Evolutionary conservation across 192 early-diverging fungal species (phyloP).

Genomic region (Umbelopsis sp.): DNA sequence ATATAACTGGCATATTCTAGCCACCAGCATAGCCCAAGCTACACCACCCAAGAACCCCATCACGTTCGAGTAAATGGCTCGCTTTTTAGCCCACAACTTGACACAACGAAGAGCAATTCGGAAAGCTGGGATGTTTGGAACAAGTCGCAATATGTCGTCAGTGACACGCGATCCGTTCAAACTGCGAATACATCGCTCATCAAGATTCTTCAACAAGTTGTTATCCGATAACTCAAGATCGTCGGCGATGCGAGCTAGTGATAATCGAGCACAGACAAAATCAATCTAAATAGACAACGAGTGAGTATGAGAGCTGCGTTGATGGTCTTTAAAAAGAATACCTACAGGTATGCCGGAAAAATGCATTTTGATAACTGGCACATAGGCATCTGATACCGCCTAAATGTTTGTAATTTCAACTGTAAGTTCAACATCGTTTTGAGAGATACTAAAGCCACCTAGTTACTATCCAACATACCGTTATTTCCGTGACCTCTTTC

Average conservation of each 20-base stretch:
- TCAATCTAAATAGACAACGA: slow-evolving; percentile 66
- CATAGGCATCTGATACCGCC: slow-evolving; percentile 87
- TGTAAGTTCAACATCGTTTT: not conserved
- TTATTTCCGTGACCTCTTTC: slow-evolving; percentile 84
- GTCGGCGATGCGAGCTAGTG: slow-evolving; percentile 76
- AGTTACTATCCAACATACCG: slow-evolving; percentile 42
- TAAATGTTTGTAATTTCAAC: slow-evolving; percentile 21
- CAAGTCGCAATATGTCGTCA: slow-evolving; percentile 92
- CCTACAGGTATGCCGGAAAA: slow-evolving; percentile 88
- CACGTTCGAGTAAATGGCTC: slow-evolving; percentile 94
- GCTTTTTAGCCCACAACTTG: slow-evolving; percentile 94
- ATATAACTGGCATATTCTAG: slow-evolving; percentile 93
- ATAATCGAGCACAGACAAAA: slow-evolving; percentile 87
- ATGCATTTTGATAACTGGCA: slow-evolving; percentile 94
- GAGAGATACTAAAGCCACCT: not conserved
- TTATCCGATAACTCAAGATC: slow-evolving; percentile 85
- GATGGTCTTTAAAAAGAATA: not conserved
- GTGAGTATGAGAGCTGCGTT: not conserved
- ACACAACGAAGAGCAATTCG: slow-evolving; percentile 90
- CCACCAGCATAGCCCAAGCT: slow-evolving; percentile 98
- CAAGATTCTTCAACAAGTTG: slow-evolving; percentile 83
- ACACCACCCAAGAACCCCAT: slow-evolving; percentile 99
- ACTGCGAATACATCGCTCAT: slow-evolving; percentile 85
- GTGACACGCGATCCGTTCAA: slow-evolving; percentile 98
- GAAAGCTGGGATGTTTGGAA: slow-evolving; percentile 89